Evolutionary conservation across 768 basidiomycete genomes (phyloP).

Genomic region (Lentinula sp.): DNA sequence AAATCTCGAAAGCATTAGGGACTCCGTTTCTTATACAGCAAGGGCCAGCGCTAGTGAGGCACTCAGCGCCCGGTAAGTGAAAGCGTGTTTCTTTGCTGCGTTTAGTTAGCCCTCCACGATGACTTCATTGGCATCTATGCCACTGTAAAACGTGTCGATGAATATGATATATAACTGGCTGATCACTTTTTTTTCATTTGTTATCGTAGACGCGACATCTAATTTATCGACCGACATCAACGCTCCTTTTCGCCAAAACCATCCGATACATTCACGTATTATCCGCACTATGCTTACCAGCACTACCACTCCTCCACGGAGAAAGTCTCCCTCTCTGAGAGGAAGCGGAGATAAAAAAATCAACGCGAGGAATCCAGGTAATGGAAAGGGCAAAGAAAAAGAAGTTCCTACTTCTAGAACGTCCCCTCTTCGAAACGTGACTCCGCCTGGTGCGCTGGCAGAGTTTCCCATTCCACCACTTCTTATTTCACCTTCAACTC

Average conservation of each 20-base stretch:
- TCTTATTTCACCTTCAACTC: background rate
- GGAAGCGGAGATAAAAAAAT: background rate
- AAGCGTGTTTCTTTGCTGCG: background rate
- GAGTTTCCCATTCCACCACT: background rate
- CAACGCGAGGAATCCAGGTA: background rate
- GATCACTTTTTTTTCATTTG: background rate
- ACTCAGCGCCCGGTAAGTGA: background rate
- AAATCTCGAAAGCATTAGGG: background rate
- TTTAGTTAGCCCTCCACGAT: background rate
- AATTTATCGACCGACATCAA: background rate
- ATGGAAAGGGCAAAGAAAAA: background rate
- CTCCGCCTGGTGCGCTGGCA: background rate
- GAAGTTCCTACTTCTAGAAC: background rate
- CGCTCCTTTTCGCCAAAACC: background rate
- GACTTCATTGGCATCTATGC: too few species aligned
- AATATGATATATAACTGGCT: background rate
- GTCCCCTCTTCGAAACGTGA: background rate
- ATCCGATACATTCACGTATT: background rate
- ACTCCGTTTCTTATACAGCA: background rate
- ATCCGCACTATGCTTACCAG: background rate
- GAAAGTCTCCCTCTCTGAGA: background rate
- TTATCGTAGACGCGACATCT: background rate
- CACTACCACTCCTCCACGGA: background rate
- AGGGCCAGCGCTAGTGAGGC: background rate
- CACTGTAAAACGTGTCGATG: background rate